Evolutionary conservation across 331 rosid species (phyloP), one percentile per base, ranked within the genome.

Genomic region (Quercus tomentella): DNA sequence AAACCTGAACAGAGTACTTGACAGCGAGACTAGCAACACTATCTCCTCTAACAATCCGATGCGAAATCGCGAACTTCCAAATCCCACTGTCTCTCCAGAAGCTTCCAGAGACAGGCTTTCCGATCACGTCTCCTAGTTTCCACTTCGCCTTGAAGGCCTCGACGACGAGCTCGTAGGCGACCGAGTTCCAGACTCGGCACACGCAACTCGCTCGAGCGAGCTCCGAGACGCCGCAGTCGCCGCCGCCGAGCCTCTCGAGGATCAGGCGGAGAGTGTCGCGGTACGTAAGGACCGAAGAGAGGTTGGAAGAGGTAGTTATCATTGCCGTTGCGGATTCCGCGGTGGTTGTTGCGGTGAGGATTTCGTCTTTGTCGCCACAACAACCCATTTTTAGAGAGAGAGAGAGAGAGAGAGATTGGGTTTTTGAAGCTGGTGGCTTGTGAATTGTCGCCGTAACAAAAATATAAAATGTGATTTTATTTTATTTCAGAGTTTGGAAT

Each of bases 191-290:
- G 72, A 88, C 65, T 2, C 94, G 96, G 86, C 87, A 89, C 28
- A 96, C 97, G 90, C 98, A 91, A 57, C 94, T 84, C 58, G 97
- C 72, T 16, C 97, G 97, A 6, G 98, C 97, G 74, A 95, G 92
- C 84, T 95, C 99, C 5, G 89, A 89, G 57, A 91, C 75, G 2
- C 93, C 85, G 61, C 92, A 83, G 54, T 2, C 11, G 9, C 41
- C 41, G 9, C 11, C 45, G 45, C 92, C 82, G 61, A 96, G 97
- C 70, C 91, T 89, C 83, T 87, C 67, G 81, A 96, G 91, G 90
- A 96, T 93, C 76, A 88, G 67, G 20, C 92, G 97, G 77, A 96
- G 98, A 52, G 73, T 87, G 85, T 96, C 99, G 70, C 88, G 79
- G 91, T 94, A 89, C 6, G 92, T 56, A 54, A 96, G 89, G 37